Percentiles rank a stretch among this genome's conserved stretches.
Conservation (phyloP, 2,329 filamentous ascomycete genomes). For the Rutstroemia sp. region DNA sequence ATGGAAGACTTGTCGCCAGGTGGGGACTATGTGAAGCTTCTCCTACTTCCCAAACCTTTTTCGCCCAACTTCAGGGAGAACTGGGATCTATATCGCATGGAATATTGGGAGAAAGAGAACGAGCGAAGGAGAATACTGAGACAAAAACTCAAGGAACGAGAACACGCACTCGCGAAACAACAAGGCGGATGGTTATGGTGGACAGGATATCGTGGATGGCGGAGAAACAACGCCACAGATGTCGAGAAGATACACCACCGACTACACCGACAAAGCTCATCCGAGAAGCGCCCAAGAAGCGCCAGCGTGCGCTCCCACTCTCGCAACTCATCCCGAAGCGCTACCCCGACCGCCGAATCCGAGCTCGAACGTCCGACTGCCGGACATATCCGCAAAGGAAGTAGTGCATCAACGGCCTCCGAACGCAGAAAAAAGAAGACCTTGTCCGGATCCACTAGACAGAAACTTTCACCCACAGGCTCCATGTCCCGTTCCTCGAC, state of each 20-base stretch:
- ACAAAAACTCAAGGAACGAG: constrained; percentile 58
- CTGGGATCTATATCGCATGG: constrained; percentile 88
- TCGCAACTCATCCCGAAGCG: constrained; percentile 30
- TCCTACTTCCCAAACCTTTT: constrained; percentile 90
- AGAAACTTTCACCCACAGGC: constrained; percentile 21
- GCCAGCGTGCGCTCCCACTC: constrained; percentile 28
- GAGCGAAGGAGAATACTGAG: constrained; percentile 72
- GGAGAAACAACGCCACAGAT: constrained; percentile 25
- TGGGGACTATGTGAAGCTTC: constrained; percentile 84
- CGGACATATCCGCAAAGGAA: constrained; percentile 19
- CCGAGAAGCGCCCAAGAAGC: constrained; percentile 22
- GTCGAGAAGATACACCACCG: constrained; percentile 27
- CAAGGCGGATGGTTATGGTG: constrained; percentile 78
- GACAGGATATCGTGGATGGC: constrained; percentile 61
- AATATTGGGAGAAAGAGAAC: constrained; percentile 97
- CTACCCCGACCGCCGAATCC: constrained; percentile 27
- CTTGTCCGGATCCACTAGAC: constrained; percentile 11
- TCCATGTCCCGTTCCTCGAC: constrained; percentile 23
- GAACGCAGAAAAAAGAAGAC: constrained; percentile 25
- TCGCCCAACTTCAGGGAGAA: constrained; percentile 91
- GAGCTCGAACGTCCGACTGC: constrained; percentile 20
- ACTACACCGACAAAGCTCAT: constrained; percentile 18
- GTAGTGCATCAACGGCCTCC: constrained; percentile 24
- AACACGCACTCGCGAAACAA: constrained; percentile 59
- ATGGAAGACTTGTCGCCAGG: constrained; percentile 88